Conservation (phyloP, 2,329 filamentous ascomycete genomes). For the Teratosphaeria epicoccoides region DNA sequence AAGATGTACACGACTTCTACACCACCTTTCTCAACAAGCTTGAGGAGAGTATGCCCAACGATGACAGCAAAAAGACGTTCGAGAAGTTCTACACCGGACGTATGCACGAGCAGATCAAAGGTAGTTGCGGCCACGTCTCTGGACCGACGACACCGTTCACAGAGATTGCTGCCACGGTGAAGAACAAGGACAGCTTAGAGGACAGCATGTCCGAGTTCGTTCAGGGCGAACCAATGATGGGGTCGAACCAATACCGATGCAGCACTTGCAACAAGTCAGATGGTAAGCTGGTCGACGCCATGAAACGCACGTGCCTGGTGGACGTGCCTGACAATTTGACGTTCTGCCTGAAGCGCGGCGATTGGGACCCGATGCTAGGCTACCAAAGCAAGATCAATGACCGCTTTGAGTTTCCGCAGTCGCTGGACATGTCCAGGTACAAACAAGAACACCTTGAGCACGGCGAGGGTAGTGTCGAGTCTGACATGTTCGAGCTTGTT, state of each 20-base stretch:
- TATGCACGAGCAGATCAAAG: conserved; percentile 86
- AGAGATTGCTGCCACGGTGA: conserved; percentile 91
- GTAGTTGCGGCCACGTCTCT: conserved; percentile 88
- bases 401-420: conserved; percentile 73
- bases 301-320: conserved; percentile 79
- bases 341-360: conserved; percentile 84
- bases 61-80: conserved; percentile 60
- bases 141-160: conserved; percentile 84
- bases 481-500: conserved; percentile 86
- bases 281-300: conserved; percentile 64
- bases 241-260: conserved; percentile 96
- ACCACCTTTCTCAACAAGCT: conserved; percentile 85
- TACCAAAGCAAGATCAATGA: conserved; percentile 89
- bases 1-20: conserved; percentile 98
- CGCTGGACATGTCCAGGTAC: conserved; percentile 80
- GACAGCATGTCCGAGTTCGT: conserved; percentile 94
- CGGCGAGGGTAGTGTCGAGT: conserved; percentile 41
- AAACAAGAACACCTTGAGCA: conserved; percentile 74
- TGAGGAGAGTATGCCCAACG: conserved; percentile 65
- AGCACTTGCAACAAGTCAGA: conserved; percentile 64
- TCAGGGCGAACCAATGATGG: conserved; percentile 91
- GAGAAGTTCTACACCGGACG: conserved; percentile 83
- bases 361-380: conserved; percentile 62
- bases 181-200: conserved; percentile 71
- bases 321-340: conserved; percentile 89